Base-by-base conservation (phyloP, 2,329 filamentous ascomycete species). In the Samsoniella hepiali region DNA sequence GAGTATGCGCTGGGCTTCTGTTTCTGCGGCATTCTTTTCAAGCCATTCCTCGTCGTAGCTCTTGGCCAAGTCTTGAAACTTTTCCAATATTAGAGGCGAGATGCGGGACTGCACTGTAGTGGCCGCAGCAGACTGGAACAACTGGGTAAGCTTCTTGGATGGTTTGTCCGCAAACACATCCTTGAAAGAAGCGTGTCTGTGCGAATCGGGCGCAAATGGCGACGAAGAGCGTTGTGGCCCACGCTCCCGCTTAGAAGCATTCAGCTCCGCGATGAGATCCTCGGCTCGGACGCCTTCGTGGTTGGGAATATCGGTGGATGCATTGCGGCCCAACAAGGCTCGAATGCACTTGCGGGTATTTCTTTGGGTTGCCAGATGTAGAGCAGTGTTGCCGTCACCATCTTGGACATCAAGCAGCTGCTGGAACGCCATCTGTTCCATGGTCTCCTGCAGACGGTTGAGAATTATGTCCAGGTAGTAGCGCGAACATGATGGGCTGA, bases 391-490 rank as follows among this genome's bases (percentile, higher is more conserved):
- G 47, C 94, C 94, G 47, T 93, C 88, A 34, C 88, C 81, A 74
- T 99, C 94, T 71, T 93, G 91, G 9, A 87, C 84, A 69, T 97
- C 92, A 11, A 99, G 80, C 11, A 98, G 78, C 55, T 86, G 81
- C 65, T 93, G 91, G 55, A 98, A 87, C 63, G 91, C 88, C 63
- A 88, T 86, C 9, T 88, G 88, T 5, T 91, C 87, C 68, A 91
- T 86, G 1, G 88, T 86, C 70, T 96, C 91, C 66, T 88, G 86
- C 65, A 99, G 85, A 74, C 90, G 93, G 75, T 96, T 94, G 62
- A 98, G 82, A 66, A 98, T 88, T 67, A 90, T 90, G 74, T 98
- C 94, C 38, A 97, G 85, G 76, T 99, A 99, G 75, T 98, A 98
- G 40, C 92, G 86, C 38, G 93, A 93, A 71, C 91, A 96, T 29